Conservation (phyloP, 345 rosid species). For the Eucalyptus polyanthemos region DNA sequence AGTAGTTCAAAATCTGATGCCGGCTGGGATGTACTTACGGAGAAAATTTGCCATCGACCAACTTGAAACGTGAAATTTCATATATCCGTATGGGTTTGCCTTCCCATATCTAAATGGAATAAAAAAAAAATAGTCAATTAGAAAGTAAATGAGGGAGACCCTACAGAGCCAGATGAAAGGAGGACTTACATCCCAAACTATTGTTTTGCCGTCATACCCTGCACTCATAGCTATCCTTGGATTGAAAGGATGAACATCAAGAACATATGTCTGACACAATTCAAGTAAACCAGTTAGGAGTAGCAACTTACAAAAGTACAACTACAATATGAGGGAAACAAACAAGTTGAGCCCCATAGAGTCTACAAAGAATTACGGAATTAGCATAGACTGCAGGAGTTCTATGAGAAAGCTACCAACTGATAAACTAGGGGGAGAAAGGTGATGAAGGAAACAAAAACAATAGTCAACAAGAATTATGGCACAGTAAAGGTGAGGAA, state of each 20-base stretch:
- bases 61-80: constrained; percentile 81
- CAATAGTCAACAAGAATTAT: background rate
- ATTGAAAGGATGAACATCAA: constrained; percentile 98
- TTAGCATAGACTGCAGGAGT: background rate
- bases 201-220: constrained; percentile 95
- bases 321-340: background rate
- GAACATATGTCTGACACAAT: constrained; percentile 76
- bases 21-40: constrained; percentile 46
- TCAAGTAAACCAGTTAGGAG: background rate
- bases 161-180: background rate
- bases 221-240: constrained; percentile 99
- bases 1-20: background rate
- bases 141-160: background rate
- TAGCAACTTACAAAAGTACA: background rate
- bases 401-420: background rate
- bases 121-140: background rate
- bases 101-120: constrained; percentile 82
- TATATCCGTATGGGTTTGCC: constrained; percentile 83
- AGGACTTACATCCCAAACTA: constrained; percentile 97
- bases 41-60: constrained; percentile 99
- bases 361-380: background rate
- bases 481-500: background rate
- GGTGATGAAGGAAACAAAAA: background rate
- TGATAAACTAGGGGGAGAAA: background rate
- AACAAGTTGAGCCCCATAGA: background rate